Conservation (phyloP, 2,329 filamentous ascomycete species). For the Calonectria henricotiae region DNA sequence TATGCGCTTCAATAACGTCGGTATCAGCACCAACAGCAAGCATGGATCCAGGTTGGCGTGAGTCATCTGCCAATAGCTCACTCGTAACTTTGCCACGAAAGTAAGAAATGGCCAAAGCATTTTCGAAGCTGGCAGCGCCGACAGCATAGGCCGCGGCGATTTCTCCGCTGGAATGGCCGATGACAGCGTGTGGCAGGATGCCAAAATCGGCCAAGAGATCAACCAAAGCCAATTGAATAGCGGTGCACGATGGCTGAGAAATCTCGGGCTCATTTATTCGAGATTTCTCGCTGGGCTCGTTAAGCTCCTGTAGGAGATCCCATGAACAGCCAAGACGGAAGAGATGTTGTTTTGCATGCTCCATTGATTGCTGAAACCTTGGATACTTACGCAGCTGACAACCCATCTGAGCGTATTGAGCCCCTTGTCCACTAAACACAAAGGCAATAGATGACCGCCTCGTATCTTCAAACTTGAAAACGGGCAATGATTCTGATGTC, state of each 20-base stretch:
- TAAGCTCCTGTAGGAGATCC: not conserved
- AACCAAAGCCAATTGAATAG: not conserved
- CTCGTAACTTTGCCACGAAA: slow-evolving; percentile 4
- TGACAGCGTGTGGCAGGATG: not conserved
- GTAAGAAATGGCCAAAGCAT: not conserved
- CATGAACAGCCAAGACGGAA: not conserved
- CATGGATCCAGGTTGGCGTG: not conserved
- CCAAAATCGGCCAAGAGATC: not conserved
- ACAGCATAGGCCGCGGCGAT: slow-evolving; percentile 2
- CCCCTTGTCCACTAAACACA: slow-evolving; percentile 4
- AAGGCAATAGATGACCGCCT: not conserved
- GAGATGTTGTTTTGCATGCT: not conserved
- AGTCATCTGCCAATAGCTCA: not conserved
- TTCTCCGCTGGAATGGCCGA: slow-evolving; percentile 2
- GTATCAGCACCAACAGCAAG: not conserved
- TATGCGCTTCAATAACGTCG: not conserved
- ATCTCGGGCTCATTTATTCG: not conserved
- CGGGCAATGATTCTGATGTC: not conserved
- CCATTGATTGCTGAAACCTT: not conserved
- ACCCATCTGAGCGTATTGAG: slow-evolving; percentile 7
- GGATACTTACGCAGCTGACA: not conserved
- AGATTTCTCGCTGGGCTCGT: not conserved
- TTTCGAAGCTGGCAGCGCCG: not conserved
- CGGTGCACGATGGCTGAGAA: not conserved
- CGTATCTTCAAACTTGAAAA: not conserved